Conservation (phyloP, 257 asterid species). For the Fraxinus quadrangulata region DNA sequence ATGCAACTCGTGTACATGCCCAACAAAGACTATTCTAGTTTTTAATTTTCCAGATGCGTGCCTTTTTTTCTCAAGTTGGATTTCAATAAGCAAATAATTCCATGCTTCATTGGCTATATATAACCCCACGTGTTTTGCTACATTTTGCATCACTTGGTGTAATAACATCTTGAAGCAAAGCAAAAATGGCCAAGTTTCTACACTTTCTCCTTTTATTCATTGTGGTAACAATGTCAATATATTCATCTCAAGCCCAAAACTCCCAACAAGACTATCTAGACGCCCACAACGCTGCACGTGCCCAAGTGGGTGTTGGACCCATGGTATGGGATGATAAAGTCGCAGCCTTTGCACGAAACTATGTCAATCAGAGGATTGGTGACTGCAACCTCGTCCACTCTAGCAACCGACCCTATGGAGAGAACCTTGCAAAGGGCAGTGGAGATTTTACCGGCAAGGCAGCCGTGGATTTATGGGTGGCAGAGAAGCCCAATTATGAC, state of each 20-base stretch:
- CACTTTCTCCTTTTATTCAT: no score
- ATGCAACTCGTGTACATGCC: no score
- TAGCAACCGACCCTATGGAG: constrained; percentile 35
- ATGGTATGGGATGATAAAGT: no score
- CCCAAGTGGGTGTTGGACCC: no score
- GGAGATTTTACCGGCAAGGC: constrained; percentile 29
- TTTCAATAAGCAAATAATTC: no score
- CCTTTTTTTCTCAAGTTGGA: not conserved
- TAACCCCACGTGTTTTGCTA: not conserved
- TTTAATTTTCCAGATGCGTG: not conserved
- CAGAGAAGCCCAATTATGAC: constrained; percentile 33
- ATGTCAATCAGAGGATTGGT: constrained; percentile 35
- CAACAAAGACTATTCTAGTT: no score
- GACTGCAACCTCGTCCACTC: constrained; percentile 51
- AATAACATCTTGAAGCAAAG: not conserved
- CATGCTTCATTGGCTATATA: not conserved
- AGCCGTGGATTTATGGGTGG: constrained; percentile 46
- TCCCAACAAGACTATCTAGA: no score
- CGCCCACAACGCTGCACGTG: no score
- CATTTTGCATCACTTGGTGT: not conserved
- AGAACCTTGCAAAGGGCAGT: constrained; percentile 43
- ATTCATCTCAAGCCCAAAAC: no score
- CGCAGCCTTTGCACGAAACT: constrained; percentile 45
- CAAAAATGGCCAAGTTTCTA: no score
- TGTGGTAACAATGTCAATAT: no score